These are phyloP conservation scores for Yamadazyma trypodendri DNA, from an alignment of 1,139 yeast species.

Conservation along the genomic window DNA sequence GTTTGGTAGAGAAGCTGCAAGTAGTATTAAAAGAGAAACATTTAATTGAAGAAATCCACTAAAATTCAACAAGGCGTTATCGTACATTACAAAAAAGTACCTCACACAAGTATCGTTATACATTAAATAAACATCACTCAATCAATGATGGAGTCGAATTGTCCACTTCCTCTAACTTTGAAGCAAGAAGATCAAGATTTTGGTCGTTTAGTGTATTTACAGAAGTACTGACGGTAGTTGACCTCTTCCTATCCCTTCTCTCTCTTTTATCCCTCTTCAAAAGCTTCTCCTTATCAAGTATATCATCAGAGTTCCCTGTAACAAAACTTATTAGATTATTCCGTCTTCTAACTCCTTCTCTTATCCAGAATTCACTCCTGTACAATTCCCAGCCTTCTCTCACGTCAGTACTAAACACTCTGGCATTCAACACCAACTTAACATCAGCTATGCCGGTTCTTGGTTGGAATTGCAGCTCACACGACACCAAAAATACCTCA, in stretches of 20 bases:
- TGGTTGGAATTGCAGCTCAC: constrained; percentile 49
- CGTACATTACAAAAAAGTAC: too few relatives aligned
- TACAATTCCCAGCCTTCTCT: constrained; percentile 96
- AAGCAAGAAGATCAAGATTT: constrained; percentile 23
- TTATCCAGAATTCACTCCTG: constrained; percentile 89
- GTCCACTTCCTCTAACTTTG: constrained; percentile 12
- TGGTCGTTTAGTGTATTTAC: constrained; percentile 26
- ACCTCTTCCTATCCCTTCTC: constrained; percentile 35
- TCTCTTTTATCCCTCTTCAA: constrained; percentile 39
- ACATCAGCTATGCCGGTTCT: constrained; percentile 49
- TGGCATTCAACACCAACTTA: constrained; percentile 74
- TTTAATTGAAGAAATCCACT: too few relatives aligned
- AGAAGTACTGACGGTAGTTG: constrained; percentile 16
- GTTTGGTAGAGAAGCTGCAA: constrained; percentile 26
- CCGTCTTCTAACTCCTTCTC: constrained; percentile 74
- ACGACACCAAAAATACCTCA: constrained; percentile 43
- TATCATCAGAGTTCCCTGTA: constrained; percentile 16
- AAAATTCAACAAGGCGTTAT: too few relatives aligned
- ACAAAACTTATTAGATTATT: constrained; percentile 40
- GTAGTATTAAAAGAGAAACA: not conserved
- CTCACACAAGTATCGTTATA: not conserved
- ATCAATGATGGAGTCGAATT: constrained; percentile 6
- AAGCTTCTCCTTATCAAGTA: constrained; percentile 24
- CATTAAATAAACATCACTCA: constrained; percentile 2
- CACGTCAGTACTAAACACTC: constrained; percentile 77